Conservation (phyloP, 1,139 yeast species). For the Yamadazyma jaroonii region DNA sequence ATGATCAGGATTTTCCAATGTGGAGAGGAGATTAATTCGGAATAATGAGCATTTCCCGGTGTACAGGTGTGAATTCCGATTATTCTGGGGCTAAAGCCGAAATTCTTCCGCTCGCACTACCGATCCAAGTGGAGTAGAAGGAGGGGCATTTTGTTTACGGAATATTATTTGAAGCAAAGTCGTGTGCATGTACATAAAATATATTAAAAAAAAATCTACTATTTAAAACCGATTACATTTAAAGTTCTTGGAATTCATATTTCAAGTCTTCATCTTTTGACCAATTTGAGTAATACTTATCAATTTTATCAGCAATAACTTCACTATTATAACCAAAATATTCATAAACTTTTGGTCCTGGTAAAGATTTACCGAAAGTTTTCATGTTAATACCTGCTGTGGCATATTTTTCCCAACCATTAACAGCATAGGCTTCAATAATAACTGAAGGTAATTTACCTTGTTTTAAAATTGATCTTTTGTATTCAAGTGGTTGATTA, state of each 20-base stretch:
- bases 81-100: no score
- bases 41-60: background rate
- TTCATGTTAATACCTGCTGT: slow-evolving; percentile 30
- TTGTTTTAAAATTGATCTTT: slow-evolving; percentile 18
- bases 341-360: slow-evolving; percentile 25
- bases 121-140: no score
- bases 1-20: background rate
- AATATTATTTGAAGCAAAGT: no score
- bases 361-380: slow-evolving; percentile 29
- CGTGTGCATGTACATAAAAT: background rate
- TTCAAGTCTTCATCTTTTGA: slow-evolving; percentile 19
- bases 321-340: slow-evolving; percentile 27
- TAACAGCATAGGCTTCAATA: slow-evolving; percentile 32
- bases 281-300: slow-evolving; percentile 16
- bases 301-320: slow-evolving; percentile 22
- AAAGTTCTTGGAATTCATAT: slow-evolving; percentile 26
- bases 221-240: background rate
- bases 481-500: slow-evolving; percentile 22
- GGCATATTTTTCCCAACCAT: slow-evolving; percentile 36
- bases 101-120: no score
- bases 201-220: background rate
- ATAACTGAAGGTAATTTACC: slow-evolving; percentile 23
- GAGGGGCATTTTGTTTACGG: no score
- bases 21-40: slow-evolving; percentile 4
- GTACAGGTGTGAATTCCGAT: no score